phyloP scores from a whole-genome alignment of 768 basidiomycete species.

The Mycena maculata region DNA sequence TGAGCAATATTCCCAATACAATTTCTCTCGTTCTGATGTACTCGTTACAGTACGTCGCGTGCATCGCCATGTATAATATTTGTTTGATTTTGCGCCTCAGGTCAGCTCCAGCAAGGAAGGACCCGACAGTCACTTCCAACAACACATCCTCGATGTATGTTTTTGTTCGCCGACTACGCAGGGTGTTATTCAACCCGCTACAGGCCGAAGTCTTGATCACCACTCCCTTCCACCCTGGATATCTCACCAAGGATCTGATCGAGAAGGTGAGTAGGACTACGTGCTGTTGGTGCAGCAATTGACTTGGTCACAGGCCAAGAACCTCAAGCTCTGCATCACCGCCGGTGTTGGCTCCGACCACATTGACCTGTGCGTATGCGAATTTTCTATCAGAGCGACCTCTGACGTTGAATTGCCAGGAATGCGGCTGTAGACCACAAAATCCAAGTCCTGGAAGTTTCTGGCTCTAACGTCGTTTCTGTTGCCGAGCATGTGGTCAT shows the following conservation, averaged over 20 bases:
- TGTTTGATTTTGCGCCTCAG: slow-evolving; percentile 45
- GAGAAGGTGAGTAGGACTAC: slow-evolving; percentile 60
- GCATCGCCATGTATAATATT: not conserved
- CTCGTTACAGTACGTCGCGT: slow-evolving; percentile 11
- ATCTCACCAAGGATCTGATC: slow-evolving; percentile 79
- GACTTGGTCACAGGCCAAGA: slow-evolving; percentile 69
- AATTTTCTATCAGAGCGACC: no score
- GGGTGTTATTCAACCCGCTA: slow-evolving; percentile 27
- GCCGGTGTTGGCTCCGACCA: slow-evolving; percentile 94
- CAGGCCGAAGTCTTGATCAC: slow-evolving; percentile 86
- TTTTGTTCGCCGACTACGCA: not conserved
- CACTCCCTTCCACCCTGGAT: slow-evolving; percentile 89
- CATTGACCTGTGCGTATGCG: slow-evolving; percentile 73
- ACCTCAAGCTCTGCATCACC: slow-evolving; percentile 90
- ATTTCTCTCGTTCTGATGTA: slow-evolving; percentile 13
- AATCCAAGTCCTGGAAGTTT: slow-evolving; percentile 88
- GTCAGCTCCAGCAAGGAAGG: slow-evolving; percentile 89
- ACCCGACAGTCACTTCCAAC: slow-evolving; percentile 82
- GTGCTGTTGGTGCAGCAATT: slow-evolving; percentile 1
- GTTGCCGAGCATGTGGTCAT: slow-evolving; percentile 94
- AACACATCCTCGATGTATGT: slow-evolving; percentile 82
- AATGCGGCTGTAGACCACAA: slow-evolving; percentile 85
- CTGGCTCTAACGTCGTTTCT: slow-evolving; percentile 90
- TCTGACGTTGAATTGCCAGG: no score
- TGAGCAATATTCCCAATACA: slow-evolving; percentile 43